Base-by-base conservation (phyloP, 306 rosid species). In the Cyamopsis tetragonoloba region DNA sequence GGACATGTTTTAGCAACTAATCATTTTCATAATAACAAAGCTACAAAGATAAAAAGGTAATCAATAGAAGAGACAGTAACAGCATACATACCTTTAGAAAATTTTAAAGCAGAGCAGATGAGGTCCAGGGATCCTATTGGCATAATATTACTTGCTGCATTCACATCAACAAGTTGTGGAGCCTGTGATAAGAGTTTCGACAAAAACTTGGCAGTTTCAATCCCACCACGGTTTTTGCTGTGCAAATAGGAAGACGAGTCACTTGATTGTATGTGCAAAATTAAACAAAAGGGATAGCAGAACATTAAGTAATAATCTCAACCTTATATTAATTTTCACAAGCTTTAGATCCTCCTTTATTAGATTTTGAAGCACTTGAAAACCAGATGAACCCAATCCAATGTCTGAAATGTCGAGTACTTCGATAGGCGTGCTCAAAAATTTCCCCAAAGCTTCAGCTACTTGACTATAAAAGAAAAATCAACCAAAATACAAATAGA, bases 171-270 rank as follows among this genome's bases (percentile, higher is more conserved):
- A 24, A 90, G 86, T 71, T 84, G 74, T 38, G 97, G 90, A 65
- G 96, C 88, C 47, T 38, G 49, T 26, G 80, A 56, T 63, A 88
- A 46, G 61, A 93, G 85, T 75, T 70, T 84, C 7, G 83, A 79
- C 67, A 88, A 77, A 83, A 93, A 88, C 10, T 62, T 82, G 15
- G 96, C 97, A 66, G 87, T 55, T 63, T 81, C 88, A 64, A 81
- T 84, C 70, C 90, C 91, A 56, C 96, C 99, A 15, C 81, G 95
- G 59, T 93, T 93, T 79, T 86, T 67, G 85, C 97, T 93, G 82
- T 37, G 47, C 32, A 73, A 43, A 69, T 51, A 24, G 22, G 64
- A 68, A 73, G 35, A 64, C 12, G 13, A 13, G 44, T 77, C 70
- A 68, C 23, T 54, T 72, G 62, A 62, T 39, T 60, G 59, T 24